Conservation (phyloP, 257 asterid species). For the Agastache rugosa region DNA sequence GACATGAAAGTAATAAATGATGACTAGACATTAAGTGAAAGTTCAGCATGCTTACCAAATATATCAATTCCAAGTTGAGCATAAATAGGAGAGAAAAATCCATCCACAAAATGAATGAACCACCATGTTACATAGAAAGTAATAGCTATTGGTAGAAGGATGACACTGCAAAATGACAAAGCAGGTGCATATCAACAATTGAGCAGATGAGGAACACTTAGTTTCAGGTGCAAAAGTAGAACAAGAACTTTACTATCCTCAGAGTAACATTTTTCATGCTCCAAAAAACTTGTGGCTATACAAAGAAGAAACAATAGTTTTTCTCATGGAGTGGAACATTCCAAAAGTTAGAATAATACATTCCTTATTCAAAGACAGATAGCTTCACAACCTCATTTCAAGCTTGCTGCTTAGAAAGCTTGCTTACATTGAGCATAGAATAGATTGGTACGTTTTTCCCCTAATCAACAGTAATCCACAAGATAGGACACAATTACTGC, state of each 20-base stretch:
- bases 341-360: constrained; percentile 12
- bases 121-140: constrained; percentile 83
- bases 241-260: constrained; percentile 24
- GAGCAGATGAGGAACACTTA: constrained; percentile 1
- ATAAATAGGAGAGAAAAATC: constrained; percentile 79
- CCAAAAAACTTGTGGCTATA: constrained; percentile 12
- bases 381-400: constrained; percentile 18
- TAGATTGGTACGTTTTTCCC: background rate
- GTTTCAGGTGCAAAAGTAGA: constrained; percentile 26
- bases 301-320: constrained; percentile 3
- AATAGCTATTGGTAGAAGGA: constrained; percentile 71
- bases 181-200: constrained; percentile 26
- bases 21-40: constrained; percentile 26
- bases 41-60: constrained; percentile 58
- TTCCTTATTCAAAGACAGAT: constrained; percentile 17
- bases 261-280: constrained; percentile 10
- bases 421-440: background rate
- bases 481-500: background rate
- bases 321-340: constrained; percentile 21
- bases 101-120: constrained; percentile 81
- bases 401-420: background rate
- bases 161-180: constrained; percentile 62
- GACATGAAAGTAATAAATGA: constrained; percentile 16
- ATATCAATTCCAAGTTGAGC: constrained; percentile 67
- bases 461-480: constrained; percentile 13